phyloP scores from a whole-genome alignment of 2,329 filamentous ascomycete genomes.

The Volutella citrinella region DNA sequence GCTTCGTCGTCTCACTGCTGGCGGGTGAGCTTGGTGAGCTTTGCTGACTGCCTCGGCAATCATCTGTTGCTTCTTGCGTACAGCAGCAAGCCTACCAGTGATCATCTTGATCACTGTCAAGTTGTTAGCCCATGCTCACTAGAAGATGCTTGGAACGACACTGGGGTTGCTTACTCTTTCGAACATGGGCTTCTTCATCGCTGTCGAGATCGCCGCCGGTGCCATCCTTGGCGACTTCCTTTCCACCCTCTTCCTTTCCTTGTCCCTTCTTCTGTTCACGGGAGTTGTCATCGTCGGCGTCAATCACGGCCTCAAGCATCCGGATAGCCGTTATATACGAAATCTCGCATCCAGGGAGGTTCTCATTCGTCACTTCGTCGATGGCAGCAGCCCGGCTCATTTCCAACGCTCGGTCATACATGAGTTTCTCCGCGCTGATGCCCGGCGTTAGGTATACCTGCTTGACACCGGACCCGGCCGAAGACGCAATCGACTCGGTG shows the following conservation, averaged over 20 bases:
- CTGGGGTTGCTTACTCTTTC: constrained; percentile 58
- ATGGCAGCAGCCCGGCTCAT: constrained; percentile 95
- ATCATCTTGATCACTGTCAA: constrained; percentile 61
- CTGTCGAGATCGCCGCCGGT: constrained; percentile 53
- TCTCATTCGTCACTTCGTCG: constrained; percentile 90
- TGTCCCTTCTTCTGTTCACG: constrained; percentile 26
- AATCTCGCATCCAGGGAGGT: constrained; percentile 82
- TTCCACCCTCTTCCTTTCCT: constrained; percentile 40
- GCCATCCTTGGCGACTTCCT: constrained; percentile 31
- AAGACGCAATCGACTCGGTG: constrained; percentile 52
- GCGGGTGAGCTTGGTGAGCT: constrained; percentile 42
- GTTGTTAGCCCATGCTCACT: constrained; percentile 19
- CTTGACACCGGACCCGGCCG: constrained; percentile 64
- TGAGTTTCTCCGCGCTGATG: constrained; percentile 91
- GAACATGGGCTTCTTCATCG: constrained; percentile 70
- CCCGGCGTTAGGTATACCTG: constrained; percentile 83
- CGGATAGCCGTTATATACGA: constrained; percentile 91
- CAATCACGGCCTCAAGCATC: constrained; percentile 92
- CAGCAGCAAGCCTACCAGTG: constrained; percentile 49
- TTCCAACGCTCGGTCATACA: constrained; percentile 96
- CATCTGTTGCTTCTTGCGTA: constrained; percentile 59
- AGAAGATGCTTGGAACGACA: neutral
- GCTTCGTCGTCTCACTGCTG: constrained; percentile 46
- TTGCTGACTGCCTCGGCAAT: constrained; percentile 56
- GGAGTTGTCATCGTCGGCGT: constrained; percentile 65